phyloP scores from a whole-genome alignment of 2,329 filamentous ascomycete genomes.

The Akanthomyces uredinophilus region DNA sequence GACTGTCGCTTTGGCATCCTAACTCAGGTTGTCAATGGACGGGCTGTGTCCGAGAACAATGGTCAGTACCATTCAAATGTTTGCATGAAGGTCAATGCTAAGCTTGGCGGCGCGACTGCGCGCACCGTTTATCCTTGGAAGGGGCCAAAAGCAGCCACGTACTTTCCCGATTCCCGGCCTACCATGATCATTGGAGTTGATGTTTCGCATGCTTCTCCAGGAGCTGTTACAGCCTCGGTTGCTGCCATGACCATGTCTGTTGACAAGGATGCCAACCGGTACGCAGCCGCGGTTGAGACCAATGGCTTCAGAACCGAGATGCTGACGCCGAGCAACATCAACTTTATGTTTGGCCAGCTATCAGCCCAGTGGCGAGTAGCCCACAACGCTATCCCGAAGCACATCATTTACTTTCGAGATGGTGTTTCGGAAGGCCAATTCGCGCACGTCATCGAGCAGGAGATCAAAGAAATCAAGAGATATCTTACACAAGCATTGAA shows the following conservation, averaged over 20 bases:
- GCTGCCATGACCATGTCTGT: constrained; percentile 82
- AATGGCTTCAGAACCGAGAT: constrained; percentile 82
- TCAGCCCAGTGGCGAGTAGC: constrained; percentile 59
- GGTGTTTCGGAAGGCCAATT: constrained; percentile 89
- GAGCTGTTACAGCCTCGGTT: constrained; percentile 64
- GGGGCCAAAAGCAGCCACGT: constrained; percentile 20
- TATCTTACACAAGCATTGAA: constrained; percentile 41
- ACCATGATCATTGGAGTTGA: constrained; percentile 90
- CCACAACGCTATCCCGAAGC: constrained; percentile 50
- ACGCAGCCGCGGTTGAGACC: constrained; percentile 72
- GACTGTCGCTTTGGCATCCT: constrained; percentile 82
- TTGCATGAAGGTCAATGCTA: constrained; percentile 93
- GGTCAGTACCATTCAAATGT: constrained; percentile 91
- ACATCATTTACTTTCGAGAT: constrained; percentile 89
- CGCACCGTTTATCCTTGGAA: constrained; percentile 34
- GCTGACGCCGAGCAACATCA: constrained; percentile 61
- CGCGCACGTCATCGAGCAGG: constrained; percentile 69
- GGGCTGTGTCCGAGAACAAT: constrained; percentile 63
- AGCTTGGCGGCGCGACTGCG: constrained; percentile 78
- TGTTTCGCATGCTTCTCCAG: constrained; percentile 77
- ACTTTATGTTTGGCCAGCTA: constrained; percentile 60
- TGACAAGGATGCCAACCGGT: constrained; percentile 66
- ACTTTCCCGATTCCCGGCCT: constrained; percentile 38
- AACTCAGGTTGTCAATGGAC: constrained; percentile 73
- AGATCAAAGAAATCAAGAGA: constrained; percentile 66